Evolutionary conservation across 306 rosid genomes (phyloP), one percentile per base, ranked within the genome.

Genomic region (Inga laurina): DNA sequence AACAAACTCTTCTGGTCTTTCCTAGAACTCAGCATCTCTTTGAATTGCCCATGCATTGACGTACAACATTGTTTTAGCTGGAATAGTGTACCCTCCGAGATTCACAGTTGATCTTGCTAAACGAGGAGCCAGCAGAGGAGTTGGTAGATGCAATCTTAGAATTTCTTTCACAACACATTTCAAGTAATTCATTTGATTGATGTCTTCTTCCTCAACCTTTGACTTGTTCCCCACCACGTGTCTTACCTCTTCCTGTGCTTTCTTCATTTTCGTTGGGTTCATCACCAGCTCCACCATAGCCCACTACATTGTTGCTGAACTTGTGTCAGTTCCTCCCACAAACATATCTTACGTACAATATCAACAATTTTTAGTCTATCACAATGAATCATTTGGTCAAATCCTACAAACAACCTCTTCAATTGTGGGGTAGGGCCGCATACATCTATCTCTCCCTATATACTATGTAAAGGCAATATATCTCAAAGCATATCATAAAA

Each of bases 191-290:
- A 94, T 92, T 67, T 86, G 45, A 2, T 59, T 66, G 2, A 88
- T 12, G 24, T 90, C 92, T 4, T 61, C n/a, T 41, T 79, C 81
- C 15, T 86, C 91, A 4, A 92, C 48, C 12, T 73, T 81, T 67
- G 81, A 18, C 68, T 86, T 91, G 0, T 54, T 15, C 0, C 89
- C 92, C 7, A 86, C 88, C 8, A 90, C 74, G 22, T 44, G 80
- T 81, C 98, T 88, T 54, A 88, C 83, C 27, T 92, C 97, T 77
- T 90, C 87, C 19, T 92, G 93, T 0, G 68, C 91, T 79, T 90
- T 94, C 72, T 90, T 81, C 92, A 92, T 84, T 51, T 44, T 76
- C 0, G 1, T 8, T 54, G 89, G 93, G 66, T 85, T 88, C 68
- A 75, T 90, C 21, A 76, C 7, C 0, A 92, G 85, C 82, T 92